Percentiles rank a stretch among this genome's conserved stretches.
Conservation (phyloP, 1,284 basidiomycete genomes). For the Sanguinoderma infundibulare region DNA sequence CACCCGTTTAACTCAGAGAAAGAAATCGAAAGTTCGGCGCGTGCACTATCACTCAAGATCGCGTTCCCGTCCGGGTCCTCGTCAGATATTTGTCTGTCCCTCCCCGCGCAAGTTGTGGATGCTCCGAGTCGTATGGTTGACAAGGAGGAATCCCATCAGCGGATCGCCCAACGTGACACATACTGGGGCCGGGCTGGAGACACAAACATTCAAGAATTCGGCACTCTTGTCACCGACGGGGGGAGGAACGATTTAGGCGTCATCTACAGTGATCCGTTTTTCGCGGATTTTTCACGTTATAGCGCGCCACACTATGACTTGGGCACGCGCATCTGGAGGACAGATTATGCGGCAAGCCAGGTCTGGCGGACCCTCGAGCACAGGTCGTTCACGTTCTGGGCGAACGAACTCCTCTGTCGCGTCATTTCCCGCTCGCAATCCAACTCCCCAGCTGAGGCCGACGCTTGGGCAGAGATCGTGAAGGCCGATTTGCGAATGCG, state of each 20-base stretch:
- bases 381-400: background rate
- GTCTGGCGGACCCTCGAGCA: background rate
- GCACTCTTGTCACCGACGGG: background rate
- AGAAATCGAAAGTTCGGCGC: background rate
- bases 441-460: background rate
- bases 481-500: background rate
- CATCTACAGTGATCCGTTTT: background rate
- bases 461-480: background rate
- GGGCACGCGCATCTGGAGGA: background rate
- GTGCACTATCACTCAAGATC: background rate
- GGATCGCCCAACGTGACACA: background rate
- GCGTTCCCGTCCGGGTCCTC: background rate
- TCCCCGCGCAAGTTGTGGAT: background rate
- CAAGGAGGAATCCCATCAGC: background rate
- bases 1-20: background rate
- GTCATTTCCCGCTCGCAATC: background rate
- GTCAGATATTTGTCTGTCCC: background rate
- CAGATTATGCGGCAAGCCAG: background rate
- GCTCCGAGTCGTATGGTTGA: background rate
- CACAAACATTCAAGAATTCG: background rate
- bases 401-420: background rate
- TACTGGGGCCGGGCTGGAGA: background rate
- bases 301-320: background rate
- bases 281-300: too few species aligned
- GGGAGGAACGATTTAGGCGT: background rate